Evolutionary conservation across 2,329 filamentous ascomycete genomes (phyloP).

Genomic region (Zymoseptoria ardabiliae): DNA sequence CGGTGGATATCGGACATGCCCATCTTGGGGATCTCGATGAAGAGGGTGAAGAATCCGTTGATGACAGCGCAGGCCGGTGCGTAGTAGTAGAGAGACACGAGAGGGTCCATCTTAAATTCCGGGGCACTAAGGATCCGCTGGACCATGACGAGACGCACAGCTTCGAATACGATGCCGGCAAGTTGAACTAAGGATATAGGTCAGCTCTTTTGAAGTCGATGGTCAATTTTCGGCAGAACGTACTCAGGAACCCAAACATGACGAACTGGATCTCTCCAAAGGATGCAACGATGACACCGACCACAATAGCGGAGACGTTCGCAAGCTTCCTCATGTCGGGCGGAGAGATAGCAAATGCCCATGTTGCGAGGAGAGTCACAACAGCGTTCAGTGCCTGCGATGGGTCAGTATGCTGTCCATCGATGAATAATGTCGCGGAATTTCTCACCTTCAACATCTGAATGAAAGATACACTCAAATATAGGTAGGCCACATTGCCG

Average conservation of each 20-base stretch:
- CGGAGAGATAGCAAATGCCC: slow-evolving; percentile 75
- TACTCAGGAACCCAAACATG: slow-evolving; percentile 59
- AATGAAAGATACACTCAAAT: slow-evolving; percentile 92
- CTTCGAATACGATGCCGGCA: slow-evolving; percentile 72
- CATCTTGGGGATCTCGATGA: slow-evolving; percentile 66
- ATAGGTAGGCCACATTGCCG: slow-evolving; percentile 91
- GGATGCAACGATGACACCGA: slow-evolving; percentile 90
- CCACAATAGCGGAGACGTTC: slow-evolving; percentile 89
- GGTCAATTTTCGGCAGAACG: neutral
- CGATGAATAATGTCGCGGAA: neutral
- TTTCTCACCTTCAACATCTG: slow-evolving; percentile 85
- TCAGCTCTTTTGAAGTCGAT: neutral
- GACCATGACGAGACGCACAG: slow-evolving; percentile 75
- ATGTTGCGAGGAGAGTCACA: slow-evolving; percentile 81
- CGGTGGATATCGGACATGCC: slow-evolving; percentile 63
- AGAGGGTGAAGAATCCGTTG: slow-evolving; percentile 66
- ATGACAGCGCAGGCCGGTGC: slow-evolving; percentile 76
- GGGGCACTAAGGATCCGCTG: slow-evolving; percentile 72
- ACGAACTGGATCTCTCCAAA: slow-evolving; percentile 94
- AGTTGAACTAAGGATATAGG: slow-evolving; percentile 53
- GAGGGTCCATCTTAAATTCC: slow-evolving; percentile 86
- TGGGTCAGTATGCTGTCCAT: neutral
- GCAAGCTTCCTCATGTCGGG: slow-evolving; percentile 80
- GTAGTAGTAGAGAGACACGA: slow-evolving; percentile 89
- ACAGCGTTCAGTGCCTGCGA: slow-evolving; percentile 89